Base-by-base conservation (phyloP, 2,329 filamentous ascomycete genomes). In the Dactylellina drechsleri region DNA sequence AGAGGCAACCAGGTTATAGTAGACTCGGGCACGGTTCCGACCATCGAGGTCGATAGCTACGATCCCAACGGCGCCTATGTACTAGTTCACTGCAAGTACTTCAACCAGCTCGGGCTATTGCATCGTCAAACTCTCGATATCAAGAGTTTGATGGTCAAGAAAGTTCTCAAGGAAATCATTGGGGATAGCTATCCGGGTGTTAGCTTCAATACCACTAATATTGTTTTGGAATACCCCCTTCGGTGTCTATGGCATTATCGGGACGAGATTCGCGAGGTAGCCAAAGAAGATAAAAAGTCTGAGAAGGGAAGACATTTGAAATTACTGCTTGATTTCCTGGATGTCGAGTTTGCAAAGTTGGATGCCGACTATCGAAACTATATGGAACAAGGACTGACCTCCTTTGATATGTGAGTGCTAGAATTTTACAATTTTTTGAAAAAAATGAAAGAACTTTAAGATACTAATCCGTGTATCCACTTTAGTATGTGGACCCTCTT, bases 401-500 rank as follows among this genome's bases (percentile, higher is more conserved):
- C 73, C 67, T 53, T 80, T 78, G 76, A 81, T 80, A 73, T 76
- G 80, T 43, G 77, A 78, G 43, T 79, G 77, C 78, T 15, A 80
- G 80, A 31, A 72, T 78, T 52, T 50, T n/a, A 2, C 1, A 6
- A 18, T 80, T 12, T 77, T 72, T 12, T 79, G 12, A 16, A 4
- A 45, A 45, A 60, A n/a, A 8, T 23, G 12, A 2, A n/a, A 1
- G 40, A 49, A 43, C 2, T 16, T 1, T n/a, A 26, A 2, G 77
- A 78, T 13, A 76, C 78, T 26, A 52, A 77, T 79, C 13, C 31
- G 7, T 79, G 81, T 31, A 53, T 76, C 3, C 80, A 58, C 78
- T 80, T 13, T 65, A 80, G 26, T 61, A 81, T 84, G 8, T 87
- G 85, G 85, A 84, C 84, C n/a, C 83, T 87, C 28, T 86, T 87